These are phyloP conservation scores for Epichloe sibirici DNA, from an alignment of 2,329 filamentous ascomycete species.

Conservation along the genomic window DNA sequence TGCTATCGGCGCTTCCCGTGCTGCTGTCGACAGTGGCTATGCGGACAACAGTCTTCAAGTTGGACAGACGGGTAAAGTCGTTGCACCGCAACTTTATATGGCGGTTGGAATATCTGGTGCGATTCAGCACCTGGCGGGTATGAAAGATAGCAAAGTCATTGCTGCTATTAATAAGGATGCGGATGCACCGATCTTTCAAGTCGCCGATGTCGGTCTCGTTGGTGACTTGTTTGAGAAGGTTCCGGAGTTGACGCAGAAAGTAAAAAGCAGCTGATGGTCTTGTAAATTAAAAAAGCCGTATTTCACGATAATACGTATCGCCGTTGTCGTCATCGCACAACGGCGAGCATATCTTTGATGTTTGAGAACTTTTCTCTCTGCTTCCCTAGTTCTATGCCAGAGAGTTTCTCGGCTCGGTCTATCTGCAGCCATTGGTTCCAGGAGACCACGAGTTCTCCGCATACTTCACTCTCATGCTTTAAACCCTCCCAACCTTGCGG, in stretches of 20 bases:
- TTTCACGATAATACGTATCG: not conserved
- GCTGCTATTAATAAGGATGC: constrained; percentile 96
- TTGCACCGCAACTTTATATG: constrained; percentile 89
- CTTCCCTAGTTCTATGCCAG: constrained; percentile 58
- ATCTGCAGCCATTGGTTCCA: constrained; percentile 84
- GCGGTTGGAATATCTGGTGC: constrained; percentile 93
- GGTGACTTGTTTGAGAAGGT: constrained; percentile 94
- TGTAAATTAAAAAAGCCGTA: not conserved
- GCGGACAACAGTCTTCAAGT: constrained; percentile 98
- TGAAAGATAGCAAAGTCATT: constrained; percentile 99
- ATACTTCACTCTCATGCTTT: constrained; percentile 40
- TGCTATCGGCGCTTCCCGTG: constrained; percentile 89
- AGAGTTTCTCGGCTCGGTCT: constrained; percentile 60
- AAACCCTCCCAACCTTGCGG: constrained; percentile 65
- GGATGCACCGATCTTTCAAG: constrained; percentile 96
- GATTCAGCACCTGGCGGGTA: constrained; percentile 95
- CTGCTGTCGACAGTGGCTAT: constrained; percentile 92
- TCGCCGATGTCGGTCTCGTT: constrained; percentile 90
- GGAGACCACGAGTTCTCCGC: constrained; percentile 50
- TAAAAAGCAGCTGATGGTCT: constrained; percentile 44
- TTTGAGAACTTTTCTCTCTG: constrained; percentile 59
- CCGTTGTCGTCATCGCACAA: constrained; percentile 25
- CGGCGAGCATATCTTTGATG: constrained; percentile 44
- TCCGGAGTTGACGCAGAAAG: constrained; percentile 89
- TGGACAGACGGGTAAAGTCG: constrained; percentile 96